Conservation (phyloP, 805 yeast species). For the Sugiyamaella chiloensis region DNA sequence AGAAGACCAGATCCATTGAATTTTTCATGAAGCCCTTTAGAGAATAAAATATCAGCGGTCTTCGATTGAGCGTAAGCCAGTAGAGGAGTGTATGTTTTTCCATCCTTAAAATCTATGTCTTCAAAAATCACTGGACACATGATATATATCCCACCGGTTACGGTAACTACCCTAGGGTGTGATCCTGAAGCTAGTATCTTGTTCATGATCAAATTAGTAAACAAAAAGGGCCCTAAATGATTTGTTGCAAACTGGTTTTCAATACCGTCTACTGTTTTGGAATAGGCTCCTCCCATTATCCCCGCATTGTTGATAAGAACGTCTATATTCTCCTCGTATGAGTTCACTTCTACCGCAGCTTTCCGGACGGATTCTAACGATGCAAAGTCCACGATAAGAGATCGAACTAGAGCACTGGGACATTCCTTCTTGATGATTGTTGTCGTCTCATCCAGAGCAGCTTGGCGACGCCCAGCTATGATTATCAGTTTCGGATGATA, state of each 20-base stretch:
- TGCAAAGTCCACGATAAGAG: conserved; percentile 17
- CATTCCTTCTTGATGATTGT: conserved; percentile 8
- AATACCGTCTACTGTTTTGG: conserved; percentile 61
- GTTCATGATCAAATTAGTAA: conserved; percentile 44
- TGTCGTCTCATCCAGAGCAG: conserved; percentile 10
- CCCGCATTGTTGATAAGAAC: conserved; percentile 77
- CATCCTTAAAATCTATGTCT: conserved; percentile 7
- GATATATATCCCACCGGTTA: conserved; percentile 4
- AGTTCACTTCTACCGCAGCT: conserved; percentile 19
- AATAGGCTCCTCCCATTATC: conserved; percentile 68
- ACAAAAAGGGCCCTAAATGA: conserved; percentile 68
- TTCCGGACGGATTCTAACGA: conserved; percentile 16
- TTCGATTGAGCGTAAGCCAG: conserved; percentile 18
- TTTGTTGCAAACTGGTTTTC: conserved; percentile 80
- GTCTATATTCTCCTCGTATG: conserved; percentile 40
- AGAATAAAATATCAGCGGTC: conserved; percentile 16
- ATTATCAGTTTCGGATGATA: conserved; percentile 13
- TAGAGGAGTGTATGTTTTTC: conserved; percentile 9
- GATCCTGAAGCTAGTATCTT: conserved; percentile 8
- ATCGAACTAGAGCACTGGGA: conserved; percentile 12
- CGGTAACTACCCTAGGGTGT: conserved; percentile 12
- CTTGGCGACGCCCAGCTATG: conserved; percentile 10
- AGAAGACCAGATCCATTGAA: conserved; percentile 10
- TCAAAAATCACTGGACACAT: conserved; percentile 10
- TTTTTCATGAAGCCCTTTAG: conserved; percentile 11